Conservation (phyloP, 371 early-diverging fungal species). For the Apophysomyces elegans region DNA sequence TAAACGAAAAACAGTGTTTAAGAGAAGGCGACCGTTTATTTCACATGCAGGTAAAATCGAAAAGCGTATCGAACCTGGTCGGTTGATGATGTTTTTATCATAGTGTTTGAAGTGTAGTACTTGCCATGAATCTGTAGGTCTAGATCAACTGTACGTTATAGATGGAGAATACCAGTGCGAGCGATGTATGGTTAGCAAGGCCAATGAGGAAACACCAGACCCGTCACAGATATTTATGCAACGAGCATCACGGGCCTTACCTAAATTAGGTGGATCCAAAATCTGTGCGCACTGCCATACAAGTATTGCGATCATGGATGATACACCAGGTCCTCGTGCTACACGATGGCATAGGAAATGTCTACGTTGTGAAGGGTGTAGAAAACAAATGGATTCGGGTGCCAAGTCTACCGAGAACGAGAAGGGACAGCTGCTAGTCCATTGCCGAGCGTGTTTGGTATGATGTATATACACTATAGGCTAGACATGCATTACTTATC, state of each 20-base stretch:
- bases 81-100: neutral
- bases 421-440: conserved; percentile 40
- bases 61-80: neutral
- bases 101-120: conserved; percentile 31
- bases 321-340: conserved; percentile 58
- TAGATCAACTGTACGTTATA: conserved; percentile 62
- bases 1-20: conserved; percentile 56
- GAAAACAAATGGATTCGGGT: conserved; percentile 61
- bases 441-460: conserved; percentile 51
- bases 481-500: neutral
- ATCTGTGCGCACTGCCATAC: conserved; percentile 57
- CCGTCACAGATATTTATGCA: conserved; percentile 21
- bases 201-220: conserved; percentile 7
- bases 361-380: conserved; percentile 53
- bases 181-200: conserved; percentile 33
- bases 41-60: conserved; percentile 38
- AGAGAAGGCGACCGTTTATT: conserved; percentile 55
- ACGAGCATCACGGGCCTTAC: conserved; percentile 29
- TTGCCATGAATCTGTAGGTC: conserved; percentile 60
- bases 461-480: neutral
- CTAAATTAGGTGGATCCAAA: conserved; percentile 60
- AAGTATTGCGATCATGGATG: conserved; percentile 61
- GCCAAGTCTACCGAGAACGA: conserved; percentile 52
- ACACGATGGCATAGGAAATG: conserved; percentile 70
- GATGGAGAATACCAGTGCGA: conserved; percentile 61